These are phyloP conservation scores for Marasmius fiardii DNA, from an alignment of 1,284 basidiomycete species.

Conservation along the genomic window DNA sequence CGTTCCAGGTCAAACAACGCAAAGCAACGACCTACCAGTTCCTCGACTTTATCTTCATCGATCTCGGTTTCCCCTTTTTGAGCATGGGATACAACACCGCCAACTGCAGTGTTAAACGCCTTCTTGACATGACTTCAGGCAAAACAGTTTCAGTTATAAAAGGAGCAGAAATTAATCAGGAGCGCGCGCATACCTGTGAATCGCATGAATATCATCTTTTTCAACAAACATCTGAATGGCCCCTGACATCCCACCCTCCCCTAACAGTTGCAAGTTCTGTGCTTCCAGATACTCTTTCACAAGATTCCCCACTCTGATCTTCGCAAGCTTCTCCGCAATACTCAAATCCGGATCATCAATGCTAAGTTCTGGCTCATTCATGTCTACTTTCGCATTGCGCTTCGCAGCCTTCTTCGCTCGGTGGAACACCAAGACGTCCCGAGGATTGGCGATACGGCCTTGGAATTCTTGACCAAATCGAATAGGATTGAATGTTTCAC, in stretches of 20 bases:
- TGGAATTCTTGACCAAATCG: conserved; percentile 96
- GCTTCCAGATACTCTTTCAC: conserved; percentile 87
- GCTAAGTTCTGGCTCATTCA: conserved; percentile 70
- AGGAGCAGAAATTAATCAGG: neutral
- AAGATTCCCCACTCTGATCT: conserved; percentile 71
- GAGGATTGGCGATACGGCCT: conserved; percentile 90
- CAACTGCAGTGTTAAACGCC: conserved; percentile 62
- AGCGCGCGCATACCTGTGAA: conserved; percentile 57
- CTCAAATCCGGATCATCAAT: conserved; percentile 71
- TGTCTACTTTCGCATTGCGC: conserved; percentile 48
- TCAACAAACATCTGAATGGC: conserved; percentile 93
- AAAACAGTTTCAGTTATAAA: neutral
- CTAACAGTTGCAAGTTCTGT: conserved; percentile 86
- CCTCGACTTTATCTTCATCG: conserved; percentile 72
- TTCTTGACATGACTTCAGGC: conserved; percentile 64
- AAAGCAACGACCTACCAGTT: conserved; percentile 48
- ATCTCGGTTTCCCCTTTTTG: conserved; percentile 48
- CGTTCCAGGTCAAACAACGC: neutral
- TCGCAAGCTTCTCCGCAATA: conserved; percentile 63
- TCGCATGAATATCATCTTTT: conserved; percentile 92
- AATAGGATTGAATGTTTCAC: conserved; percentile 91
- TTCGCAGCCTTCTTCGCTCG: conserved; percentile 67
- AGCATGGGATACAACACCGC: conserved; percentile 48
- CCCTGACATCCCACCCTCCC: conserved; percentile 84
- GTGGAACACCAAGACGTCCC: conserved; percentile 90